Conservation (phyloP, 352 stramenopile species). For the Phytophthora citrophthora region DNA sequence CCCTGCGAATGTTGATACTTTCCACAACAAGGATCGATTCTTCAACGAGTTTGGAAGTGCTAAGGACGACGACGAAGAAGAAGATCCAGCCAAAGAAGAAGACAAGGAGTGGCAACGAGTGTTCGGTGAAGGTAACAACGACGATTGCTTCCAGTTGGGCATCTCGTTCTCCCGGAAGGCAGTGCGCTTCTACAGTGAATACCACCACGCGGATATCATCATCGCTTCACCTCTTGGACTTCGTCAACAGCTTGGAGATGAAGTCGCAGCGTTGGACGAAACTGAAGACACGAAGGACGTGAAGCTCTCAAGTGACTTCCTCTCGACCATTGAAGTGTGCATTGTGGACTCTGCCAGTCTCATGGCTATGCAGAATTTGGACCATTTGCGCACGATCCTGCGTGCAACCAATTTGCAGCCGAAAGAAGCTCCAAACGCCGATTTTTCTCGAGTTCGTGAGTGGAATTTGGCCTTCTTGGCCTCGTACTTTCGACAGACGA, state of each 20-base stretch:
- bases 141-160: slow-evolving; percentile 84
- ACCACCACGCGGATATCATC: slow-evolving; percentile 78
- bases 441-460: slow-evolving; percentile 77
- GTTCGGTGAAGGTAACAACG: slow-evolving; percentile 76
- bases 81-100: slow-evolving; percentile 25
- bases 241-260: slow-evolving; percentile 74
- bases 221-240: slow-evolving; percentile 74
- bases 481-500: slow-evolving; percentile 75
- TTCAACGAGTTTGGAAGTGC: slow-evolving; percentile 60
- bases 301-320: slow-evolving; percentile 70
- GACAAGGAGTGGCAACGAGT: slow-evolving; percentile 80
- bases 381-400: slow-evolving; percentile 72
- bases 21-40: slow-evolving; percentile 85
- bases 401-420: slow-evolving; percentile 68
- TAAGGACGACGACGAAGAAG: slow-evolving; percentile 27
- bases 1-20: slow-evolving; percentile 57
- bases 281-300: slow-evolving; percentile 21
- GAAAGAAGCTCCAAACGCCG: slow-evolving; percentile 71
- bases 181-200: slow-evolving; percentile 83
- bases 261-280: slow-evolving; percentile 55
- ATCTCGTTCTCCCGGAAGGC: slow-evolving; percentile 71
- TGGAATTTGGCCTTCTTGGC: slow-evolving; percentile 78
- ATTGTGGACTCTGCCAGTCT: slow-evolving; percentile 83
- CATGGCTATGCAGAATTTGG: slow-evolving; percentile 84
- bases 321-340: slow-evolving; percentile 84